These are phyloP conservation scores for Podaxis sp. DNA, from an alignment of 768 basidiomycete genomes.

Conservation along the genomic window DNA sequence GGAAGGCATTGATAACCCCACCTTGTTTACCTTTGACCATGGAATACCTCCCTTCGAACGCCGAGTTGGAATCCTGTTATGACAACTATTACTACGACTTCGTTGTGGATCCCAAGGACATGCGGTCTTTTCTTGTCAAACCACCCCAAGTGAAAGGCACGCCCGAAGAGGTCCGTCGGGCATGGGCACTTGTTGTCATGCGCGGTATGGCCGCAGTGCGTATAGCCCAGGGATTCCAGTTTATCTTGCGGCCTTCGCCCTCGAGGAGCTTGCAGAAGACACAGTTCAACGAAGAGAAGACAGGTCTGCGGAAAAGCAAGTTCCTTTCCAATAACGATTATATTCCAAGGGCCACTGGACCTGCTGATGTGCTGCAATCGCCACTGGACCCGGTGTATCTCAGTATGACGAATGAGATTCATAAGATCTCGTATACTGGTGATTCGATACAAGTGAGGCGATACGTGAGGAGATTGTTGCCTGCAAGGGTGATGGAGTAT, in stretches of 20 bases:
- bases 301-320: constrained; percentile 46
- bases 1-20: constrained; percentile 84
- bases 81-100: constrained; percentile 88
- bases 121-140: constrained; percentile 84
- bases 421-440: constrained; percentile 89
- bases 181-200: constrained; percentile 82
- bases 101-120: constrained; percentile 79
- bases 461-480: constrained; percentile 75
- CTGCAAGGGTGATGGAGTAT: constrained; percentile 68
- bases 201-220: constrained; percentile 92
- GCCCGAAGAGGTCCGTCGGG: constrained; percentile 58
- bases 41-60: constrained; percentile 78
- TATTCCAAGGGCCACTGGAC: constrained; percentile 57
- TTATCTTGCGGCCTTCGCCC: constrained; percentile 59
- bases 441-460: constrained; percentile 86
- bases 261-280: constrained; percentile 23
- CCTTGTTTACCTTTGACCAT: constrained; percentile 88
- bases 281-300: constrained; percentile 30
- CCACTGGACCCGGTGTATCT: constrained; percentile 80
- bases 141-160: constrained; percentile 50
- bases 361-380: constrained; percentile 61
- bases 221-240: constrained; percentile 93
- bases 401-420: constrained; percentile 95
- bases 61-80: constrained; percentile 75
- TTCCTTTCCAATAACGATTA: constrained; percentile 55